Conservation (phyloP, 2,329 filamentous ascomycete genomes). For the Helotiales sp. region DNA sequence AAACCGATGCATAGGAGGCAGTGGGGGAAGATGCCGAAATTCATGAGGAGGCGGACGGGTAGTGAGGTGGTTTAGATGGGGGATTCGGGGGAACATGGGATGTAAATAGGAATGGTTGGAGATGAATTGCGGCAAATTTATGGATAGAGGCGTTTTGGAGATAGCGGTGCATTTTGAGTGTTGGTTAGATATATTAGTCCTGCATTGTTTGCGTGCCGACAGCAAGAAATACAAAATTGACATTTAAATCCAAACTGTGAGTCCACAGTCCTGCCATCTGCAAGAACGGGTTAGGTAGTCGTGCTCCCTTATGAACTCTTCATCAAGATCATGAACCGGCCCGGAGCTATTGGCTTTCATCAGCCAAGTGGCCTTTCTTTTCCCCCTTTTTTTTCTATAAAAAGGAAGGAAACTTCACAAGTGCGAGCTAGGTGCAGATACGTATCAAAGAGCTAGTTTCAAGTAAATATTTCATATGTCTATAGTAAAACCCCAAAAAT, state of each 20-base stretch:
- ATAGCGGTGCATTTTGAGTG: slow-evolving; percentile 10
- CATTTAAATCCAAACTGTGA: not conserved
- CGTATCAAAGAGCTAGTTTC: too few relatives aligned
- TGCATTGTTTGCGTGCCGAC: not conserved
- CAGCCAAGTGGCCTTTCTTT: too few relatives aligned
- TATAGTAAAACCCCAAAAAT: too few relatives aligned
- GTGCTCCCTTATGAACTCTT: too few relatives aligned
- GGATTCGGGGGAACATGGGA: not conserved
- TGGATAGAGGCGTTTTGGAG: slow-evolving; percentile 11
- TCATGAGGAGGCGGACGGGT: slow-evolving; percentile 26
- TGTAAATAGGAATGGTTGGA: not conserved
- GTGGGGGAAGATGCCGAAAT: slow-evolving; percentile 23
- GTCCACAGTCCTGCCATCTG: not conserved
- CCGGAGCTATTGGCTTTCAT: too few relatives aligned
- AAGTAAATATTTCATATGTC: too few relatives aligned
- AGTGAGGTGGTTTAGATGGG: slow-evolving; percentile 28
- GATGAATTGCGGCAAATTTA: not conserved
- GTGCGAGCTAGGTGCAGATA: too few relatives aligned
- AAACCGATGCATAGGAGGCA: slow-evolving; percentile 11
- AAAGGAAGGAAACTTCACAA: too few relatives aligned
- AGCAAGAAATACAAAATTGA: not conserved
- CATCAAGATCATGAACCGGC: too few relatives aligned
- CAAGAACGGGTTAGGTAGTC: too few relatives aligned
- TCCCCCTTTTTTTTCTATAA: too few relatives aligned
- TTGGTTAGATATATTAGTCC: not conserved